Conservation (phyloP, 257 asterid genomes). For the Thymus quinquecostatus region DNA sequence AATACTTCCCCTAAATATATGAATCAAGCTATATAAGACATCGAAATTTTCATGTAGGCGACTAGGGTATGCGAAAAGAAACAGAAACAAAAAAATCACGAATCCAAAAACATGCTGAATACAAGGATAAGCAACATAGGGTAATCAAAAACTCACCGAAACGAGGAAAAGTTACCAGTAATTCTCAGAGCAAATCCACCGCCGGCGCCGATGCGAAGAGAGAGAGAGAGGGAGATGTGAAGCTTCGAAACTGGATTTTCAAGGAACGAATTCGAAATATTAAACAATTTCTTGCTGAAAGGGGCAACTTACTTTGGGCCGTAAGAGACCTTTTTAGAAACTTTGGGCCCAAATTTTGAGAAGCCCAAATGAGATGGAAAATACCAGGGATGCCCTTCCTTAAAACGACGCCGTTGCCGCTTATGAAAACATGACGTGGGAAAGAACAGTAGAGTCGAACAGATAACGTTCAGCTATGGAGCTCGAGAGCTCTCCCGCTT, state of each 20-base stretch:
- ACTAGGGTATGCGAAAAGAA: not conserved
- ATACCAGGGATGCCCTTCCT: constrained; percentile 30
- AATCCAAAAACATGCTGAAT: not conserved
- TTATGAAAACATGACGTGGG: not conserved
- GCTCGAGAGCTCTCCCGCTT: not conserved
- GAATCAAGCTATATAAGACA: constrained; percentile 4
- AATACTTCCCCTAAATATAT: constrained; percentile 2
- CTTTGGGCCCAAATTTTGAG: constrained; percentile 18
- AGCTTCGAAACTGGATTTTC: constrained; percentile 24
- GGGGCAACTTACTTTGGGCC: constrained; percentile 37
- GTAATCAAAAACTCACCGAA: not conserved
- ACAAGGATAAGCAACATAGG: not conserved
- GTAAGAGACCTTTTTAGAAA: not conserved
- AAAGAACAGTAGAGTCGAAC: constrained; percentile 1
- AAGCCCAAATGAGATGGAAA: not conserved
- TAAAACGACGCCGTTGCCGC: constrained; percentile 30
- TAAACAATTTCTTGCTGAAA: constrained; percentile 30
- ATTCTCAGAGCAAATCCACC: constrained; percentile 31
- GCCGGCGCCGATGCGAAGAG: constrained; percentile 34
- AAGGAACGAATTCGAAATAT: not conserved
- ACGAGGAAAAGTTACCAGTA: constrained; percentile 22
- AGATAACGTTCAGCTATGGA: constrained; percentile 45
- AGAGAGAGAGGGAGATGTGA: constrained; percentile 7
- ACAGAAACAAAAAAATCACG: not conserved
- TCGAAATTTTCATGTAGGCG: not conserved